Percentiles rank a stretch among this genome's conserved stretches.
phyloP scores from a whole-genome alignment of 1,284 basidiomycete species.

The Cryptococcus floricola region DNA sequence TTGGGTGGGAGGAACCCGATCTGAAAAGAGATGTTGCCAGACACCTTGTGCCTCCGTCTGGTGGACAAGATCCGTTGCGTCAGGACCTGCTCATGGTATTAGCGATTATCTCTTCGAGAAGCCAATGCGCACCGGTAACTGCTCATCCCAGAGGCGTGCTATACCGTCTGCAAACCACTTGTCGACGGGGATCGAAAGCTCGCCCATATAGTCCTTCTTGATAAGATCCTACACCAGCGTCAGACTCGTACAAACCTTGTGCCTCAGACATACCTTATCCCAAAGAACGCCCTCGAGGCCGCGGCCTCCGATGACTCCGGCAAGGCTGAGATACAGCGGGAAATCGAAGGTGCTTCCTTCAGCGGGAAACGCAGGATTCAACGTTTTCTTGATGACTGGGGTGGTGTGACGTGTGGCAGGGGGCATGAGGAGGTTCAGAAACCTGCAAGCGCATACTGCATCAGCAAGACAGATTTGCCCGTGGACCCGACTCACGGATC shows the following conservation, averaged over 20 bases:
- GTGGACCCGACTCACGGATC: constrained; percentile 42
- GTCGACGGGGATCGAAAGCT: constrained; percentile 68
- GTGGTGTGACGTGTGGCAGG: constrained; percentile 65
- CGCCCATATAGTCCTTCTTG: constrained; percentile 90
- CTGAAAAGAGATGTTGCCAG: constrained; percentile 66
- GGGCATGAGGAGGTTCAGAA: constrained; percentile 66
- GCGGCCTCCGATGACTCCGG: constrained; percentile 63
- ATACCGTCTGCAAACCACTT: constrained; percentile 68
- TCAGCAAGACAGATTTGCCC: constrained; percentile 3
- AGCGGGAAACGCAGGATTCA: constrained; percentile 68
- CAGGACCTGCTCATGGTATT: constrained; percentile 52
- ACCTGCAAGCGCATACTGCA: constrained; percentile 53
- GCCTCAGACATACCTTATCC: constrained; percentile 68
- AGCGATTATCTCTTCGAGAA: neutral
- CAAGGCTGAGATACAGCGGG: constrained; percentile 70
- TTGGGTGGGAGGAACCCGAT: constrained; percentile 65
- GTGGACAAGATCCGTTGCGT: constrained; percentile 63
- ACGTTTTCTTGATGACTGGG: constrained; percentile 69
- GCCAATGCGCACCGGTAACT: constrained; percentile 31
- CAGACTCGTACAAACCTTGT: constrained; percentile 12
- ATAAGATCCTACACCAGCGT: constrained; percentile 53
- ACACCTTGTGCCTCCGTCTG: constrained; percentile 49
- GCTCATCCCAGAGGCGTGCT: constrained; percentile 36
- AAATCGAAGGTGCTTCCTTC: constrained; percentile 82
- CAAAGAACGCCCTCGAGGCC: constrained; percentile 79